These are phyloP conservation scores for Leucoagaricus sp. DNA, from an alignment of 1,284 basidiomycete species.

Conservation along the genomic window DNA sequence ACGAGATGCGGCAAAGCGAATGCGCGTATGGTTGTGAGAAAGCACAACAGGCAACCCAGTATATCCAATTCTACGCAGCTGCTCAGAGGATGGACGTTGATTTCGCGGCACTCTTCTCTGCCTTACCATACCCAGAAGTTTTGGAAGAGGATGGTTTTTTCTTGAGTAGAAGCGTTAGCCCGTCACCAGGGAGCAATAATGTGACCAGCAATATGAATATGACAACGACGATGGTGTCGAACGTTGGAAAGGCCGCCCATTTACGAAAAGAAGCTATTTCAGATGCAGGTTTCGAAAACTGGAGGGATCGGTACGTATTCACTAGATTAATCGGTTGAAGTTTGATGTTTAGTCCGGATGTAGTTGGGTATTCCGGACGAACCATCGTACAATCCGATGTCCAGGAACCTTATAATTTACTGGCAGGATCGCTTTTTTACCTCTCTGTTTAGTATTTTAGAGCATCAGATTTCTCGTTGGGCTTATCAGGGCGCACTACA, in stretches of 20 bases:
- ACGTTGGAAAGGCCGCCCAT: neutral
- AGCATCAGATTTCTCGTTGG: too few relatives aligned
- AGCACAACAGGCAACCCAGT: constrained; percentile 8
- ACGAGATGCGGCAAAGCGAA: constrained; percentile 14
- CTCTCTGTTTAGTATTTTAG: neutral
- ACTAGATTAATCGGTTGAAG: neutral
- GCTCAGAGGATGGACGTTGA: constrained; percentile 2
- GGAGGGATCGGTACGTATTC: constrained; percentile 13
- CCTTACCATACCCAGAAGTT: constrained; percentile 10
- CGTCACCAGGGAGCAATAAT: neutral
- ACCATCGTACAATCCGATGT: constrained; percentile 3
- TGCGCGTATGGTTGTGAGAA: constrained; percentile 14
- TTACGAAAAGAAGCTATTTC: constrained; percentile 7
- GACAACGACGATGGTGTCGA: constrained; percentile 8
- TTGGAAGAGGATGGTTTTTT: constrained; percentile 1
- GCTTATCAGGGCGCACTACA: too few relatives aligned
- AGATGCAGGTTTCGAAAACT: constrained; percentile 10
- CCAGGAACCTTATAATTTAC: constrained; percentile 8
- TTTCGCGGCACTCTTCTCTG: constrained; percentile 4
- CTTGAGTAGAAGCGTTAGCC: neutral
- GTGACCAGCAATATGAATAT: neutral
- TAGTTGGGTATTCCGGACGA: constrained; percentile 13
- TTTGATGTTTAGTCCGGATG: neutral
- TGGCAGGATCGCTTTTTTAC: neutral
- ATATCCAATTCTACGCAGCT: constrained; percentile 2